Conservation (phyloP, 1,139 yeast genomes). For the Nakaseomyces bracarensis region DNA sequence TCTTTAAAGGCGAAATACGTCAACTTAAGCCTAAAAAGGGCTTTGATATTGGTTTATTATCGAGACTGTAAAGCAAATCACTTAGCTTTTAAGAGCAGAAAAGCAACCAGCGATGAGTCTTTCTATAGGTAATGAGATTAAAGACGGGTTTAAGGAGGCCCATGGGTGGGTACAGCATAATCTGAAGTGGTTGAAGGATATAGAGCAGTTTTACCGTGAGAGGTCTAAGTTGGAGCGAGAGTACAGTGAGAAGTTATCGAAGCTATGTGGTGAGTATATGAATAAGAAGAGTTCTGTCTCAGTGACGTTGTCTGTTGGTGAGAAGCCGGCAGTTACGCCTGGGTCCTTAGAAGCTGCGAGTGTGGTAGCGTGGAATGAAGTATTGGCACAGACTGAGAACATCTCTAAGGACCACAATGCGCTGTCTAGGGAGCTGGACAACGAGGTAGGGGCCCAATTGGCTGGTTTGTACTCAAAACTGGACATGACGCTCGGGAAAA, state of each 20-base stretch:
- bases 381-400: slow-evolving; percentile 75
- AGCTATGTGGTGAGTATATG: slow-evolving; percentile 60
- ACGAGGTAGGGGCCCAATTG: slow-evolving; percentile 58
- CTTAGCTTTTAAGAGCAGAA: no score
- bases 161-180: slow-evolving; percentile 73
- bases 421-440: slow-evolving; percentile 54
- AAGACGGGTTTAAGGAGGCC: slow-evolving; percentile 72
- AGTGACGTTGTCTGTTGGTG: slow-evolving; percentile 77
- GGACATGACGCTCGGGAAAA: slow-evolving; percentile 46
- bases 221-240: slow-evolving; percentile 76
- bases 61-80: neutral
- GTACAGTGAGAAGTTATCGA: slow-evolving; percentile 60
- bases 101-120: no score
- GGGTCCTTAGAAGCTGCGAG: slow-evolving; percentile 90
- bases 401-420: slow-evolving; percentile 60
- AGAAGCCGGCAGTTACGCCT: slow-evolving; percentile 82
- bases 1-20: no score
- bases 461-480: slow-evolving; percentile 46
- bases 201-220: slow-evolving; percentile 77
- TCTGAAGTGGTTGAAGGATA: slow-evolving; percentile 63
- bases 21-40: no score
- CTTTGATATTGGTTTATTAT: neutral
- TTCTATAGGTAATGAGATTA: slow-evolving; percentile 59
- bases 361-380: slow-evolving; percentile 91
- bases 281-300: slow-evolving; percentile 67